These are phyloP conservation scores for Plantago elongata DNA, from an alignment of 257 asterid genomes.

Conservation along the genomic window DNA sequence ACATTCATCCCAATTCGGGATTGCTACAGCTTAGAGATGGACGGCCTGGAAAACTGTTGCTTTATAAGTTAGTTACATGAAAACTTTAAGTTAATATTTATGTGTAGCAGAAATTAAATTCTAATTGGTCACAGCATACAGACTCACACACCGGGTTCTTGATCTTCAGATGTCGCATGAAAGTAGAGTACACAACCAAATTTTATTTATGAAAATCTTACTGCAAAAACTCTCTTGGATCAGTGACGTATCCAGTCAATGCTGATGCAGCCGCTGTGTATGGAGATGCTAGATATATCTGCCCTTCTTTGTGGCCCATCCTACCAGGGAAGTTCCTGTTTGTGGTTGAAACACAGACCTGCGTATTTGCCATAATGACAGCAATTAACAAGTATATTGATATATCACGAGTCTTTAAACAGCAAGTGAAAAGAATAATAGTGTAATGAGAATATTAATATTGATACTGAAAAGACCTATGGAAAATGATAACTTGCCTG, in stretches of 20 bases:
- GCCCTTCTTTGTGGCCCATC: conserved; percentile 95
- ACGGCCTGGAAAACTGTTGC: background rate
- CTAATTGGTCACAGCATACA: background rate
- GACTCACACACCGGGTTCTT: background rate
- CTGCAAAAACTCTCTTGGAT: conserved; percentile 83
- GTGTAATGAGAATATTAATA: too few relatives aligned
- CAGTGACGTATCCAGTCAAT: conserved; percentile 80
- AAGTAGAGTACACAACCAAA: conserved; percentile 1
- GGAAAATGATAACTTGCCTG: conserved; percentile 45
- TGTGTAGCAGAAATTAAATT: background rate
- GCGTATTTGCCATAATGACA: conserved; percentile 17
- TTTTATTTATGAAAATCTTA: conserved; percentile 20
- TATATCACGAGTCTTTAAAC: too few relatives aligned
- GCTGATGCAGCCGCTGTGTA: conserved; percentile 96
- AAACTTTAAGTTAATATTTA: background rate
- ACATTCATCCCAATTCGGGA: background rate
- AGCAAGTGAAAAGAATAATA: too few relatives aligned
- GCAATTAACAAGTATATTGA: background rate
- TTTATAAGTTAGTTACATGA: background rate
- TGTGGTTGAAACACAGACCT: conserved; percentile 85
- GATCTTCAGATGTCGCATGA: conserved; percentile 3
- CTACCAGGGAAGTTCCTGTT: conserved; percentile 86
- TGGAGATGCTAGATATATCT: conserved; percentile 97
- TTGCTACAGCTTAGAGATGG: background rate
- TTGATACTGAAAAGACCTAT: background rate